These are phyloP conservation scores for Fraxinus platypoda DNA, from an alignment of 305 asterid species.

Conservation along the genomic window DNA sequence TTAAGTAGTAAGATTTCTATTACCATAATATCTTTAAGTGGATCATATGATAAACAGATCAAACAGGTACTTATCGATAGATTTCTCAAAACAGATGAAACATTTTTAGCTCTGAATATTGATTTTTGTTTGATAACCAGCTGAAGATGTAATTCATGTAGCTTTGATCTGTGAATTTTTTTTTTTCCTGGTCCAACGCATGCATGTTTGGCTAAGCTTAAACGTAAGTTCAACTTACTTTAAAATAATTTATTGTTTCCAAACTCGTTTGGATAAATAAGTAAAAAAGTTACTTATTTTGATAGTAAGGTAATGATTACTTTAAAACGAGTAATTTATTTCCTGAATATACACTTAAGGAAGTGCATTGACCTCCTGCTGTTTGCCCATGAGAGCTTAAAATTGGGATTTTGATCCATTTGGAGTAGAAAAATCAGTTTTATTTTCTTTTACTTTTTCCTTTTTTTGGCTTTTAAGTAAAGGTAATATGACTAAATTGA, in stretches of 20 bases:
- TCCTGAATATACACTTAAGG: not conserved
- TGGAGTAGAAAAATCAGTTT: not conserved
- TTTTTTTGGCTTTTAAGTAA: not conserved
- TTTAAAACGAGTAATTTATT: not conserved
- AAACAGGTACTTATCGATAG: not conserved
- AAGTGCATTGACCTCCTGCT: not conserved
- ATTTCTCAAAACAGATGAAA: not conserved
- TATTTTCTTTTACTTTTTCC: not conserved
- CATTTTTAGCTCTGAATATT: not conserved
- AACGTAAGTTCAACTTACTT: not conserved
- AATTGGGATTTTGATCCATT: not conserved
- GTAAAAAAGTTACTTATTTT: not conserved
- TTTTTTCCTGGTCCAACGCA: not conserved
- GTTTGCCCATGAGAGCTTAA: not conserved
- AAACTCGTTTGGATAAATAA: not conserved
- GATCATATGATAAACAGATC: constrained; percentile 1
- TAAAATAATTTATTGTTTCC: not conserved
- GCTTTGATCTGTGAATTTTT: not conserved
- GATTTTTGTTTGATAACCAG: not conserved
- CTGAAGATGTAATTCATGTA: not conserved
- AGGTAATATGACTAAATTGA: not conserved
- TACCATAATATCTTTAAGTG: not conserved
- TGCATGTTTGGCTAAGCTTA: not conserved
- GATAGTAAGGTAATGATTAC: not conserved
- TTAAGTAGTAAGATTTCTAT: not conserved